Percentiles rank a stretch among this genome's conserved stretches.
Conservation (phyloP, 768 basidiomycete genomes). For the Rubroboletus satanas region DNA sequence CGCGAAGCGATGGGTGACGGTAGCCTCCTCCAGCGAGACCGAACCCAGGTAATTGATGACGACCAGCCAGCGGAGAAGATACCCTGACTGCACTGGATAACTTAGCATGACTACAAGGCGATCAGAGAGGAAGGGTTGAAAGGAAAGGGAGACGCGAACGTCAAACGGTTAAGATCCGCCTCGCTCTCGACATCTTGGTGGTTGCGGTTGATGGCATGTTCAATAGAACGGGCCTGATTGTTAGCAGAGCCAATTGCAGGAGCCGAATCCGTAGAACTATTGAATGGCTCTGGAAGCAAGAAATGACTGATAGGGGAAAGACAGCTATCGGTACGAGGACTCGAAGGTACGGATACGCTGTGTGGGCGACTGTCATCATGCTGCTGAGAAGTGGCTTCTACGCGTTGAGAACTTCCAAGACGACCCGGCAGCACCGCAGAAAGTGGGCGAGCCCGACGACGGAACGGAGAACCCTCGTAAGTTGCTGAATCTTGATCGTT, state of each 20-base stretch:
- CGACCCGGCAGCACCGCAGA: background rate
- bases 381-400: slow-evolving; percentile 1
- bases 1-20: background rate
- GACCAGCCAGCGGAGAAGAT: slow-evolving; percentile 13
- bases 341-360: background rate
- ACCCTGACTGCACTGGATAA: background rate
- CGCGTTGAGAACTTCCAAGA: background rate
- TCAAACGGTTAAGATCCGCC: background rate
- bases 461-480: background rate
- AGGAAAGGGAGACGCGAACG: slow-evolving; percentile 8
- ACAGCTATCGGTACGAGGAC: background rate
- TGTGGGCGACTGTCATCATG: background rate
- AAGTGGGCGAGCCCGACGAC: background rate
- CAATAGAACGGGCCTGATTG: background rate
- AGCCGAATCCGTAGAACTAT: background rate
- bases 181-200: slow-evolving; percentile 5
- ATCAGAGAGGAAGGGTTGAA: background rate
- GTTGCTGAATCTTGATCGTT: background rate
- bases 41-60: background rate
- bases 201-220: background rate
- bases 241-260: background rate
- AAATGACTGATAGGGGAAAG: slow-evolving; percentile 21
- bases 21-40: background rate
- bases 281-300: slow-evolving; percentile 10
- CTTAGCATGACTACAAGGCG: slow-evolving; percentile 2